Evolutionary conservation across 306 rosid species (phyloP), one percentile per base, ranked within the genome.

Genomic region (Carpinus viminea): DNA sequence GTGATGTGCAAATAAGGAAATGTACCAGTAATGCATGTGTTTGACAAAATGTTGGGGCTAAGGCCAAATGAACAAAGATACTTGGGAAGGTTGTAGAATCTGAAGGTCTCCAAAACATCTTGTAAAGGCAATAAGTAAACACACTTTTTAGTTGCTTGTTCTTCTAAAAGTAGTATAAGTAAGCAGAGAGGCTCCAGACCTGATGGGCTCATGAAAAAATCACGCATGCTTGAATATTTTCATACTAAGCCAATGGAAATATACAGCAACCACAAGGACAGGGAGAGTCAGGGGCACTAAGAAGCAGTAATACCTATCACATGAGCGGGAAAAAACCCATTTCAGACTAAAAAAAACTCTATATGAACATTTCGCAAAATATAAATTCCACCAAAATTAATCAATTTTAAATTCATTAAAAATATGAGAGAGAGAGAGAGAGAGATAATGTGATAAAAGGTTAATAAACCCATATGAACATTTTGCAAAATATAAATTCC

Each of bases 211-310:
- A 45, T 5, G 53, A 1, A 56, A 28, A 65, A 64, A 70, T 87
- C 83, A 94, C 28, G 98, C 97, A 70, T 94, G 94, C 76, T 94
- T 92, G 87, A 94, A 94, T 85, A 94, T 50, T 80, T 94, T 94
- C 97, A 94, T 90, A 87, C 90, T 83, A 71, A 94, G 96, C 98
- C 98, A 90, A 78, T 89, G 96, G 68, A 89, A 90, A 81, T 92
- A 94, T 21, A 89, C 92, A 72, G 94, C 85, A 55, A 90, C 92
- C 75, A 92, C 70, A 36, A 92, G 87, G 38, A 90, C 89, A 43
- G 97, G 97, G 11, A 92, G 85, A 54, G 91, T 94, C 91, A 92
- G 81, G 18, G 98, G 98, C 89, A 90, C 88, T 71, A 94, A 83
- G 87, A 94, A 87, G 92, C 95, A 92, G 70, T 92, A 88, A 72